Evolutionary conservation across 2,329 filamentous ascomycete species (phyloP), one percentile per base, ranked within the genome.

Genomic region (Monosporascus cannonballus): DNA sequence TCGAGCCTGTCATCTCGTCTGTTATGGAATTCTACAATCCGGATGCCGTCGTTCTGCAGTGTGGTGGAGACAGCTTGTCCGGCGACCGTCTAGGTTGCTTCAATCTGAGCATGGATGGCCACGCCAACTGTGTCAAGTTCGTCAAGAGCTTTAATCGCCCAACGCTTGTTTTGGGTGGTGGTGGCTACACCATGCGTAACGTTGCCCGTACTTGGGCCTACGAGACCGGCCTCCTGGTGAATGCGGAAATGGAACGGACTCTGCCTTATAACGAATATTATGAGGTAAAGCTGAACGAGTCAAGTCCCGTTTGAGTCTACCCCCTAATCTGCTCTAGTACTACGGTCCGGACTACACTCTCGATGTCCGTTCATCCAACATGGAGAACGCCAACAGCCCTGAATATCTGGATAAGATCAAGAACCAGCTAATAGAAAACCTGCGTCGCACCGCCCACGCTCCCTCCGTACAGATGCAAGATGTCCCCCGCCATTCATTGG

Each of bases 231-330:
- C 81, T 91, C 54, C 79, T 97, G 8, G 89, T 96, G 20, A 89
- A 89, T 27, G 84, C 92, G 55, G 80, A 89, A 30, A 89, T 97
- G 80, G 80, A 84, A 11, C 80, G 87, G 5, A 85, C 89, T n/a
- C 78, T 97, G 41, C 93, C 93, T 1, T 97, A 91, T 71, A 97
- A 96, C 58, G 93, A 97, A 74, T 97, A 97, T 71, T 97, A 97
- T 67, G 83, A 86, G 67, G 83, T 85, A 69, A 65, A 64, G 24
- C 76, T 76, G 37, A 75, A 82, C 53, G 75, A 38, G 75, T 82
- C 53, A 75, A 76, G 51, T 73, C 79, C 48, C 4, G n/a, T 24
- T 41, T 17, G 3, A 20, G 11, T n/a, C n/a, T 22, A 25, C 24
- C 56, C 7, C 39, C 57, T 47, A 59, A n/a, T 76, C 79, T 59